A percentile compares a stretch with the other conserved stretches of the same genome.
Evolutionary conservation across 129 eudicot species (phyloP).

Genomic region (Artemisia annua): DNA sequence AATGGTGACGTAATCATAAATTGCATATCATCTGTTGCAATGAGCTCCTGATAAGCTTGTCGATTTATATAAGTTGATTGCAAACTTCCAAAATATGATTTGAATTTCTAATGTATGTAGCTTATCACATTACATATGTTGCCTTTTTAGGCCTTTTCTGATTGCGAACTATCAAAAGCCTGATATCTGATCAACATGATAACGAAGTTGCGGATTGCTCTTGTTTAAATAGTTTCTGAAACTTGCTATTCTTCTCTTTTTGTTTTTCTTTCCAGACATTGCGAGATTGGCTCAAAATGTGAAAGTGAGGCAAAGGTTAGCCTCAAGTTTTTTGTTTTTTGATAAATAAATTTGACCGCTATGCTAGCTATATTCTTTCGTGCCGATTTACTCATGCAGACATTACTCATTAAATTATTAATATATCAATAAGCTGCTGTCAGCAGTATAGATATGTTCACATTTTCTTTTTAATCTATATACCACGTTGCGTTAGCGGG

Average conservation of each 20-base stretch:
- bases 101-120: neutral
- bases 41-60: neutral
- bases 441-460: neutral
- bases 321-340: slow-evolving; percentile 17
- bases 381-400: neutral
- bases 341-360: neutral
- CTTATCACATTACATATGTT: slow-evolving; percentile 6
- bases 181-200: neutral
- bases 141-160: neutral
- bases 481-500: neutral
- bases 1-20: neutral
- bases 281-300: slow-evolving; percentile 89
- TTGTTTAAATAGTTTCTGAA: neutral
- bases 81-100: slow-evolving; percentile 1
- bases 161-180: neutral
- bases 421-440: neutral
- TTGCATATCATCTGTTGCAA: neutral
- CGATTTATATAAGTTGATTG: neutral
- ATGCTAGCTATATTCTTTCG: neutral
- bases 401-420: neutral
- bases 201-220: neutral
- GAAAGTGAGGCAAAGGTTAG: slow-evolving; percentile 98
- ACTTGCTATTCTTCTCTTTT: slow-evolving; percentile 8
- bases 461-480: neutral
- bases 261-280: slow-evolving; percentile 61